Conservation (phyloP, 306 rosid species). For the Herpetospermum pedunculosum region DNA sequence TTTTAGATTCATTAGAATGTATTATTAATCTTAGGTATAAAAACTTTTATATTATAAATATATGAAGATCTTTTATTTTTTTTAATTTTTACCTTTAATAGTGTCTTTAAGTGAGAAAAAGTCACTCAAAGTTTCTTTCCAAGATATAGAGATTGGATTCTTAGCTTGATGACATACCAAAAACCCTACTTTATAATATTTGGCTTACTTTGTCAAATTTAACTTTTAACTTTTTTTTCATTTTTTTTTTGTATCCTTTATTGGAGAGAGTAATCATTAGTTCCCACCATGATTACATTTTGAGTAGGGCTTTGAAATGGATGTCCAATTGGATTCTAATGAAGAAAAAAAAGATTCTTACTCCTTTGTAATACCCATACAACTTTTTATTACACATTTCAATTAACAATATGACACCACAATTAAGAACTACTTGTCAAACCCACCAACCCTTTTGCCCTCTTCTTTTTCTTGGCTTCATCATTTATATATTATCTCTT, state of each 20-base stretch:
- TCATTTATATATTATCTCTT: not conserved
- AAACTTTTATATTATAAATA: not conserved
- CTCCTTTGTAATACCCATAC: not conserved
- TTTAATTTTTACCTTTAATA: not conserved
- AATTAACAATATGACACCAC: not conserved
- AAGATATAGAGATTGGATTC: not conserved
- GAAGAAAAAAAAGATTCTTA: not conserved
- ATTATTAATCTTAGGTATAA: not conserved
- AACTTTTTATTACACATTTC: not conserved
- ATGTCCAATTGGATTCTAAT: not conserved
- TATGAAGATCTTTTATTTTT: not conserved
- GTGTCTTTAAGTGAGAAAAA: not conserved
- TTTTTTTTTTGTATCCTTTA: not conserved
- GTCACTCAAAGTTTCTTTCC: not conserved
- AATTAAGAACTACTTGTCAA: not conserved
- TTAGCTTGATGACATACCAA: not conserved
- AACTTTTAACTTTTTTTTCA: not conserved
- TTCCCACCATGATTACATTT: not conserved
- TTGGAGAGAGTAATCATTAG: not conserved
- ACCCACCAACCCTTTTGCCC: not conserved
- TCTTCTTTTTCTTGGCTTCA: not conserved
- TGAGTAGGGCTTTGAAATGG: not conserved
- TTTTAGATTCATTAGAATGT: not conserved
- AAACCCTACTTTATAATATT: not conserved
- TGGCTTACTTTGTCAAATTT: not conserved